A percentile compares a stretch with the other conserved stretches of the same genome.
Evolutionary conservation across 495 filamentous ascomycete species (phyloP).

Genomic region (Staphylotrichum tortipilum): DNA sequence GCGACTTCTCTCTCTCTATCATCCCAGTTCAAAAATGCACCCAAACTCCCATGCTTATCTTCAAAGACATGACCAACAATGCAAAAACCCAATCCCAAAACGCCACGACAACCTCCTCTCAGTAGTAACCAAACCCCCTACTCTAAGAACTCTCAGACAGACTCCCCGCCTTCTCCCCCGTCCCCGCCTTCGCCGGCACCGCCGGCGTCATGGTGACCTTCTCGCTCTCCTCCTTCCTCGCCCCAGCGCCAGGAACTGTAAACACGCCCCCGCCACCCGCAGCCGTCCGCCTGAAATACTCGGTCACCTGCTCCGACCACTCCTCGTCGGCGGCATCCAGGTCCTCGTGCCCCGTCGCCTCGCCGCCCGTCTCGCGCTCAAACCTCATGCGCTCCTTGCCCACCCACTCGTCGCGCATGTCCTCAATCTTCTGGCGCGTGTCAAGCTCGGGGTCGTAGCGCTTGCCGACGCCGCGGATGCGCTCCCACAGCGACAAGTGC

Average conservation of each 20-base stretch:
- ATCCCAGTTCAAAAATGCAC: too few species aligned
- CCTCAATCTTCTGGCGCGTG: constrained; percentile 68
- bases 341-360: constrained; percentile 16
- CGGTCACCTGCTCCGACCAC: constrained; percentile 31
- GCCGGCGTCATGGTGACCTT: too few species aligned
- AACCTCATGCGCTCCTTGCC: constrained; percentile 23
- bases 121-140: too few species aligned
- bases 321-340: constrained; percentile 30
- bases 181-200: too few species aligned
- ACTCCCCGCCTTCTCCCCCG: too few species aligned
- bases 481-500: constrained; percentile 78
- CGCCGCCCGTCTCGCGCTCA: constrained; percentile 18
- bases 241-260: too few species aligned
- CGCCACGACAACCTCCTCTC: too few species aligned
- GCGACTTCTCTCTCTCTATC: too few species aligned
- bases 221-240: background rate
- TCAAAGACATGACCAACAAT: too few species aligned
- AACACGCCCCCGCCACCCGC: background rate
- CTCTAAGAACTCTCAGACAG: too few species aligned
- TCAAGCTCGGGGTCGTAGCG: constrained; percentile 71
- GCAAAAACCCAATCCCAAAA: too few species aligned
- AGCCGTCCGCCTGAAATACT: constrained; percentile 33
- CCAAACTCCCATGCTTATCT: too few species aligned
- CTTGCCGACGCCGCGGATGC: constrained; percentile 59
- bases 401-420: constrained; percentile 51